Evolutionary conservation across 2,329 filamentous ascomycete genomes (phyloP), one percentile per base, ranked within the genome.

Genomic region (Rhexocercosporidium sp.): DNA sequence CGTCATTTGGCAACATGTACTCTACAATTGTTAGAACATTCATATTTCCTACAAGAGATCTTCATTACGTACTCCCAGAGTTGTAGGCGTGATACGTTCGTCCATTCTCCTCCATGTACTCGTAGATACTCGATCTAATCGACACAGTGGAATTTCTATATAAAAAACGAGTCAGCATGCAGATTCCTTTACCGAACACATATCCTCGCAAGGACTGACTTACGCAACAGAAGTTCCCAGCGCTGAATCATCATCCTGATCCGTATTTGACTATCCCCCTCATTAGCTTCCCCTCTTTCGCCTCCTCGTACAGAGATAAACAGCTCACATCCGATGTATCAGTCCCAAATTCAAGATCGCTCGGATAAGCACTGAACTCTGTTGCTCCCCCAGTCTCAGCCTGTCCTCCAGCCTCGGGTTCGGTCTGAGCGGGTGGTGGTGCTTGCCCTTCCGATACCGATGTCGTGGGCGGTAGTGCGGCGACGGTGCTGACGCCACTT

Each of bases 21-120:
- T 70, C 70, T 71, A 27, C 1, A 8, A 16, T 34, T 1, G 44
- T 62, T 16, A 67, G 25, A 37, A 56, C 3, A 59, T 49, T 0
- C 6, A 14, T 6, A n/a, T 44, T 44, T 3, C 4, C n/a, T 6
- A 44, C 18, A 18, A 18, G 3, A 44, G 14, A 44, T 44, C 0
- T 44, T 18, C 16, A 56, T 29, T 5, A 56, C 66, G 56, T 44
- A 71, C 69, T 66, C 2, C 82, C 83, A 51, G 81, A 78, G 27
- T 81, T 79, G 68, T 11, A 73, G 9, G 66, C 63, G 67, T 73
- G 71, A 54, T 72, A 73, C 3, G 68, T 70, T 4, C 71, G 61
- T 11, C 71, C 71, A 70, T 73, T 73, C 44, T 73, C 71, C 39
- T 69, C 61, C 44, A 69, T 59, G 56, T 70, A 70, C 27, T 70